Percentiles rank a stretch among this genome's conserved stretches.
These are phyloP conservation scores for Nicotiana noctiflora DNA, from an alignment of 257 asterid species.

Conservation along the genomic window DNA sequence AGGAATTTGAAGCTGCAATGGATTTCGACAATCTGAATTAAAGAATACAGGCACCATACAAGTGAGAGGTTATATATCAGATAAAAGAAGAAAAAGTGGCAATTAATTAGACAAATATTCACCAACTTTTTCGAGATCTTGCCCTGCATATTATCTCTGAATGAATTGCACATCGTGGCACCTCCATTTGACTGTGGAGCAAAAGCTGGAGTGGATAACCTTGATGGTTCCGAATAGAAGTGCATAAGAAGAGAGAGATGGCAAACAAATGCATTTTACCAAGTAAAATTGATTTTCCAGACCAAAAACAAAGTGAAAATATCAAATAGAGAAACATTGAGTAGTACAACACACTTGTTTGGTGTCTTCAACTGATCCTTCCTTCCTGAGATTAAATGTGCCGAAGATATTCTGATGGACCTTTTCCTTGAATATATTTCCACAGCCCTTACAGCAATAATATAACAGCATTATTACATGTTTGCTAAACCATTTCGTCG, in stretches of 20 bases:
- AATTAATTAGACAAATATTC: slow-evolving; percentile 10
- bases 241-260: slow-evolving; percentile 14
- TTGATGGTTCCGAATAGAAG: slow-evolving; percentile 19
- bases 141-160: slow-evolving; percentile 29
- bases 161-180: slow-evolving; percentile 21
- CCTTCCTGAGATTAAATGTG: slow-evolving; percentile 26
- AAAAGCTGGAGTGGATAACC: slow-evolving; percentile 37
- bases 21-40: slow-evolving; percentile 41
- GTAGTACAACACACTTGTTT: neutral
- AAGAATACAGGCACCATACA: slow-evolving; percentile 8
- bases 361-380: neutral
- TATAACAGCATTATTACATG: neutral
- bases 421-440: slow-evolving; percentile 35
- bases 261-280: neutral
- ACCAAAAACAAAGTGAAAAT: neutral
- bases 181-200: slow-evolving; percentile 30
- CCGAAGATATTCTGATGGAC: slow-evolving; percentile 18
- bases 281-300: neutral
- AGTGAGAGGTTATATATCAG: slow-evolving; percentile 1
- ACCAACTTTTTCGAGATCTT: slow-evolving; percentile 60
- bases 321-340: neutral
- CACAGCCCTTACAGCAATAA: slow-evolving; percentile 43
- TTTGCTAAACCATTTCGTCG: neutral
- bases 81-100: neutral
- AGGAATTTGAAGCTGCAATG: slow-evolving; percentile 32